A percentile compares a stretch with the other conserved stretches of the same genome.
These are phyloP conservation scores for Hondaea fermentalgiana DNA, from an alignment of 108 stramenopile genomes.

Conservation along the genomic window DNA sequence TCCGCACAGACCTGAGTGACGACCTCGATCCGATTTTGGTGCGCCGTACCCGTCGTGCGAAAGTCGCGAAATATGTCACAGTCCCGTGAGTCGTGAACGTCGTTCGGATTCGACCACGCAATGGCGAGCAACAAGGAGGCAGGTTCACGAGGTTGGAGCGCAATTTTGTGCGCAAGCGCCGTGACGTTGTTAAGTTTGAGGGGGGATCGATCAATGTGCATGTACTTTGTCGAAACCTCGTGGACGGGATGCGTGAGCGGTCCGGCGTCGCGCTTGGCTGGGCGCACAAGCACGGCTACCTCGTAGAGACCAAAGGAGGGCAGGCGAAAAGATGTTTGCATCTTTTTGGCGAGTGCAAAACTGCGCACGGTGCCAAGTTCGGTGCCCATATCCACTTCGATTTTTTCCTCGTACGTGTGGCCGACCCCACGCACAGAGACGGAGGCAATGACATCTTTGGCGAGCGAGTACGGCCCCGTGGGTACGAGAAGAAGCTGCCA, in stretches of 20 bases:
- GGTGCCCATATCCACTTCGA: not conserved
- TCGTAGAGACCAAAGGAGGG: not conserved
- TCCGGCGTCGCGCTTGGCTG: not conserved
- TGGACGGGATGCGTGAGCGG: not conserved
- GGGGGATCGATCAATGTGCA: not conserved
- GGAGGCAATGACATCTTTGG: not conserved
- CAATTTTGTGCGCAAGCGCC: not conserved
- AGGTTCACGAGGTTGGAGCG: not conserved
- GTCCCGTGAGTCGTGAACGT: not conserved
- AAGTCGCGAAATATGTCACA: not conserved
- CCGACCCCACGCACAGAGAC: not conserved
- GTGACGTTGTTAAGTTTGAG: not conserved
- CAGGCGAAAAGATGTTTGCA: not conserved
- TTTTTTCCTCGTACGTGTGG: not conserved
- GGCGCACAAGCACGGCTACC: not conserved
- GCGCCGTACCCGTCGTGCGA: not conserved
- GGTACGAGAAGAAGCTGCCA: not conserved
- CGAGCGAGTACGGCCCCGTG: not conserved
- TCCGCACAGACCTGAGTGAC: not conserved
- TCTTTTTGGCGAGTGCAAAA: not conserved
- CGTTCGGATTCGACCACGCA: not conserved
- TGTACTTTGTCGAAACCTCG: not conserved
- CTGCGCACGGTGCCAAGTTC: not conserved
- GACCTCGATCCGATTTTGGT: not conserved
- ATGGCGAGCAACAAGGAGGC: not conserved